phyloP scores from a whole-genome alignment of 2,329 filamentous ascomycete genomes.

The Colletotrichum sp. region DNA sequence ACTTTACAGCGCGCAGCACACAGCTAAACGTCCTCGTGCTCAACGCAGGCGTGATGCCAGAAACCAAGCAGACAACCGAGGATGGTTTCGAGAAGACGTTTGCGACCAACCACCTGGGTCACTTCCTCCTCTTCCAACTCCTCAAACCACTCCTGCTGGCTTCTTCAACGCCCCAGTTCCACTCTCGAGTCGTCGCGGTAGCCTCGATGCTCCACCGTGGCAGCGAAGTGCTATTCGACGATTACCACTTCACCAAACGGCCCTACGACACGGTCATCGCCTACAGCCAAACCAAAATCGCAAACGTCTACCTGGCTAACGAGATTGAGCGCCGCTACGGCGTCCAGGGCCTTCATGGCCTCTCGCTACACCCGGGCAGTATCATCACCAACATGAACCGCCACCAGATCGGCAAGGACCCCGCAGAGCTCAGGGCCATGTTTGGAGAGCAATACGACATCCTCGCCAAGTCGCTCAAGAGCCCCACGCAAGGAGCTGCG shows the following conservation, averaged over 20 bases:
- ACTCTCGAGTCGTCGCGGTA: constrained; percentile 52
- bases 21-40: constrained; percentile 37
- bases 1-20: constrained; percentile 31
- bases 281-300: constrained; percentile 56
- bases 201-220: constrained; percentile 46
- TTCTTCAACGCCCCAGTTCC: constrained; percentile 39
- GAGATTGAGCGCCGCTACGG: constrained; percentile 48
- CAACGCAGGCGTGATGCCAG: constrained; percentile 38
- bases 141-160: constrained; percentile 48
- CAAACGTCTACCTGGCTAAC: constrained; percentile 55
- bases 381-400: not conserved
- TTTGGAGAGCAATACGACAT: not conserved
- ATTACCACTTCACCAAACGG: constrained; percentile 24
- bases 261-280: constrained; percentile 37
- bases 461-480: not conserved
- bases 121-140: constrained; percentile 59
- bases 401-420: not conserved
- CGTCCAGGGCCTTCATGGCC: constrained; percentile 33
- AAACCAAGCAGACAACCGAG: not conserved
- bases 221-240: constrained; percentile 36
- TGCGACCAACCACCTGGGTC: constrained; percentile 56
- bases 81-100: constrained; percentile 45
- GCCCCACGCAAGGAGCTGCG: constrained; percentile 49
- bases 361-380: not conserved
- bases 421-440: not conserved